Conservation (phyloP, 2,329 filamentous ascomycete species). For the Diplocarpon rosae region DNA sequence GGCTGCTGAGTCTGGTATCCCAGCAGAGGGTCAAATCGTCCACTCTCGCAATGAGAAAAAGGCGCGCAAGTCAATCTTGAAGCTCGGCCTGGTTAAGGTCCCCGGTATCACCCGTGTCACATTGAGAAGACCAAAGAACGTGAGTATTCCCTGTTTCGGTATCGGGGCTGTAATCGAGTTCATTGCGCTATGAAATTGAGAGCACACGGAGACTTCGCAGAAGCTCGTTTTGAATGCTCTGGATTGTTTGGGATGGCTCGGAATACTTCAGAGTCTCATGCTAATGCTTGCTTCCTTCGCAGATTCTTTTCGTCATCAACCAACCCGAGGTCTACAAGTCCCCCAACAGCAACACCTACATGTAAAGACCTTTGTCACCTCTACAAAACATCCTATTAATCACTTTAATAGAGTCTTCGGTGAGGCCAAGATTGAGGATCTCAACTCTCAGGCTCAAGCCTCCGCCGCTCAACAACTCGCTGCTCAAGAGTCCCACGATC, state of each 20-base stretch:
- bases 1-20: constrained; percentile 50
- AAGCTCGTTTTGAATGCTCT: not conserved
- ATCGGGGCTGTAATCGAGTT: not conserved
- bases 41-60: constrained; percentile 99
- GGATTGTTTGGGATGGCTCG: not conserved
- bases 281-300: constrained; percentile 17
- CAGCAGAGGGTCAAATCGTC: constrained; percentile 78
- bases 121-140: constrained; percentile 96
- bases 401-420: constrained; percentile 71
- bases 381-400: not conserved
- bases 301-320: constrained; percentile 99
- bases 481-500: constrained; percentile 44
- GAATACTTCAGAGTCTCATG: not conserved
- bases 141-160: constrained; percentile 41
- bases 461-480: constrained; percentile 93
- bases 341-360: constrained; percentile 98
- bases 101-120: constrained; percentile 97
- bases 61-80: constrained; percentile 97
- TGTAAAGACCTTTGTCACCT: constrained; percentile 50
- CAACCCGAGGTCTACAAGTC: constrained; percentile 99
- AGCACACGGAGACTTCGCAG: not conserved
- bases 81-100: constrained; percentile 93
- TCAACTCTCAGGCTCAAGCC: constrained; percentile 96
- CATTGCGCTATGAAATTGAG: not conserved
- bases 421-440: constrained; percentile 99